Evolutionary conservation across 495 filamentous ascomycete species (phyloP).

Genomic region (Alectoria sarmentosa): DNA sequence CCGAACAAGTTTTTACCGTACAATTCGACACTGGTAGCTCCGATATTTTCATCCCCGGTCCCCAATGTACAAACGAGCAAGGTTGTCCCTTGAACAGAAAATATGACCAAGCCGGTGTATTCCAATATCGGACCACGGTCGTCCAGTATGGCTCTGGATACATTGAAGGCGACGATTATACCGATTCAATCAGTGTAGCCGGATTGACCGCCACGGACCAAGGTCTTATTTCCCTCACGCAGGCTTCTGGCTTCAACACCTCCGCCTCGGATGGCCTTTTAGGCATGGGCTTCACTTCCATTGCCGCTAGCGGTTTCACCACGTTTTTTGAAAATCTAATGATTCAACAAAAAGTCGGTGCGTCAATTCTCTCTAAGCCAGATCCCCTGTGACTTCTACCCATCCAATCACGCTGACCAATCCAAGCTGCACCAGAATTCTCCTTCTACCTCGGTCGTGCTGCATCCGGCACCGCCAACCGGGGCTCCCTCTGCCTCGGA

Average conservation of each 20-base stretch:
- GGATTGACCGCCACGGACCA: not conserved
- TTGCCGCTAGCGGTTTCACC: not conserved
- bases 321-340: not conserved
- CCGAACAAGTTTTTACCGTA: not conserved
- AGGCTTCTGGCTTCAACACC: not conserved
- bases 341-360: not conserved
- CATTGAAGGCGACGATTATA: not conserved
- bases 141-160: not conserved
- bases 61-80: not conserved
- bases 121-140: not conserved
- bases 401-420: not conserved
- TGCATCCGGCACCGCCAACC: not conserved
- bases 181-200: not conserved
- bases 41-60: not conserved
- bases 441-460: not conserved
- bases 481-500: not conserved
- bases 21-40: conserved; percentile 3
- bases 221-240: not conserved
- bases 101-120: not conserved
- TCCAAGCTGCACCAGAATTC: not conserved
- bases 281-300: not conserved
- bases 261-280: not conserved
- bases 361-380: not conserved
- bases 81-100: not conserved
- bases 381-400: not conserved